Evolutionary conservation across 805 yeast species (phyloP).

Genomic region (Schizosaccharomyces cryophilus): DNA sequence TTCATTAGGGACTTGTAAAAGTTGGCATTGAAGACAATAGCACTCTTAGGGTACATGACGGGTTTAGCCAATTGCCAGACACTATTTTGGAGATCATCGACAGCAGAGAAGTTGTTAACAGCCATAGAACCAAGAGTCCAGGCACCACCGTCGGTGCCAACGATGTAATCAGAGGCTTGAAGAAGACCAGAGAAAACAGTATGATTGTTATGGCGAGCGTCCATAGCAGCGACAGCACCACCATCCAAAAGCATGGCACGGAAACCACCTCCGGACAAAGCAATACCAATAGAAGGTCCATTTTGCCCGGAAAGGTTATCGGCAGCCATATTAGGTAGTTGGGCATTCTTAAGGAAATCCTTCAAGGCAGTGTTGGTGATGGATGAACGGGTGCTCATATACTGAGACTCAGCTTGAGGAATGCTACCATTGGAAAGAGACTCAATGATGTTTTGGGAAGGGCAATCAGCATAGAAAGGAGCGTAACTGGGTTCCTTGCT

Average conservation of each 20-base stretch:
- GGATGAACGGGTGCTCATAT: neutral
- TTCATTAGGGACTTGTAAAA: slow-evolving; percentile 17
- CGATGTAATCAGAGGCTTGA: slow-evolving; percentile 30
- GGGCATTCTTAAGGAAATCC: neutral
- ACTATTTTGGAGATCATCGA: slow-evolving; percentile 11
- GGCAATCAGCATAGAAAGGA: neutral
- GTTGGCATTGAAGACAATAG: neutral
- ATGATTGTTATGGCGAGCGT: slow-evolving; percentile 12
- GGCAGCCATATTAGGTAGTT: neutral
- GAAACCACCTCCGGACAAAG: slow-evolving; percentile 75
- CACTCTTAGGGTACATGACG: neutral
- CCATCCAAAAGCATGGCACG: slow-evolving; percentile 36
- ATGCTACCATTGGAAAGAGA: neutral
- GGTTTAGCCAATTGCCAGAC: slow-evolving; percentile 12
- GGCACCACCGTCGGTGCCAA: slow-evolving; percentile 49
- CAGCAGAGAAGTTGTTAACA: slow-evolving; percentile 17
- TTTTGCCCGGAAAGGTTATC: neutral
- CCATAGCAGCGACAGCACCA: slow-evolving; percentile 29
- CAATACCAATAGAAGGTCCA: slow-evolving; percentile 14
- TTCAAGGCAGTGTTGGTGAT: neutral
- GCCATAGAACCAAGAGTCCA: slow-evolving; percentile 35
- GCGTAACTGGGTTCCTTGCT: slow-evolving; percentile 1
- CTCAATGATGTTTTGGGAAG: neutral
- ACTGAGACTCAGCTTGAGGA: neutral
- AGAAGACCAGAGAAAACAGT: slow-evolving; percentile 26